Conservation (phyloP, 2,329 filamentous ascomycete genomes). For the Alternaria metachromatica region DNA sequence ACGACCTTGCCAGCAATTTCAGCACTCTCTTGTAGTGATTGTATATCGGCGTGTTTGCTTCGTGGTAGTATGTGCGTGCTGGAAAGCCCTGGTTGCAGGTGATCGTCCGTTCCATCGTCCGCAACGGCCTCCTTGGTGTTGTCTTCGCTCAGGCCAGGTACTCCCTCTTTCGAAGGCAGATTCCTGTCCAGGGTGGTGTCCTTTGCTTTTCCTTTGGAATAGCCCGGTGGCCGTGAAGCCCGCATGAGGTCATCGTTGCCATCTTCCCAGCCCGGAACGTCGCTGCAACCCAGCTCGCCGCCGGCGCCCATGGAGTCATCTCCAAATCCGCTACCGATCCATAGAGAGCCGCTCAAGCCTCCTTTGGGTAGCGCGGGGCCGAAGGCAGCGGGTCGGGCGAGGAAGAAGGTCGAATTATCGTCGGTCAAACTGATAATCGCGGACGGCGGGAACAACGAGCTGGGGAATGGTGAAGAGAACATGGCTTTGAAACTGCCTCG, state of each 20-base stretch:
- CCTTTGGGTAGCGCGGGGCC: constrained; percentile 77
- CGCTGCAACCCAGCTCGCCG: constrained; percentile 92
- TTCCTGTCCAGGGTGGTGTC: background rate
- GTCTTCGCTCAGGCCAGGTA: background rate
- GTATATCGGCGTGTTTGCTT: constrained; percentile 78
- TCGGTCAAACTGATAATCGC: constrained; percentile 96
- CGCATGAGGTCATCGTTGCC: constrained; percentile 33
- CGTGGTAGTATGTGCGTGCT: constrained; percentile 30
- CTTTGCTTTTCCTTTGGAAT: background rate
- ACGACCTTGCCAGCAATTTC: constrained; percentile 95
- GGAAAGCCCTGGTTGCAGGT: constrained; percentile 64
- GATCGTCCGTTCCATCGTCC: constrained; percentile 84
- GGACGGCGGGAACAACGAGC: constrained; percentile 91
- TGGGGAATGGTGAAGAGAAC: constrained; percentile 64
- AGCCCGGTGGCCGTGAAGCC: constrained; percentile 7
- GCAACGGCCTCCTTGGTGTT: constrained; percentile 27
- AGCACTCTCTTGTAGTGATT: constrained; percentile 86
- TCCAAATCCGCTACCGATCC: constrained; percentile 91
- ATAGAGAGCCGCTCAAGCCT: constrained; percentile 86
- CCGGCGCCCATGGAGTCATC: constrained; percentile 74
- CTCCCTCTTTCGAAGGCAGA: constrained; percentile 4
- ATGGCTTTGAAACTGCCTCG: constrained; percentile 49
- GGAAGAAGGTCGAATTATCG: constrained; percentile 97
- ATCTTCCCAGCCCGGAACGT: constrained; percentile 87
- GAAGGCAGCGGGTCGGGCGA: constrained; percentile 91